These are phyloP conservation scores for Aureobasidium namibiae DNA, from an alignment of 2,329 filamentous ascomycete genomes.

Conservation along the genomic window DNA sequence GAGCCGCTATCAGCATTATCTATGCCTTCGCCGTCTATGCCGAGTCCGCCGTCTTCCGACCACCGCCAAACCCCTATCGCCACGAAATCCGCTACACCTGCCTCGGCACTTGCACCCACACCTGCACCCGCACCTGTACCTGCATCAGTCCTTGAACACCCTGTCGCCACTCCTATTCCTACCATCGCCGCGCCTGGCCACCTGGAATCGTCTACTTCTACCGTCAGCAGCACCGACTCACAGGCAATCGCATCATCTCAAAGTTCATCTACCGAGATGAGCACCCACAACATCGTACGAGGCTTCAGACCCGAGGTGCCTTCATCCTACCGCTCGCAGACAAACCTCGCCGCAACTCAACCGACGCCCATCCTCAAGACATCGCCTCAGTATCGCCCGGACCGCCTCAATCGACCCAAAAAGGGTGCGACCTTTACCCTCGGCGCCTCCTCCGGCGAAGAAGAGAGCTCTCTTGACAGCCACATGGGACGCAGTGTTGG, in stretches of 20 bases:
- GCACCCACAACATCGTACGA: conserved; percentile 65
- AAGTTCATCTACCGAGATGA: conserved; percentile 55
- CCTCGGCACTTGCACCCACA: conserved; percentile 20
- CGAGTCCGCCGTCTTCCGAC: background rate
- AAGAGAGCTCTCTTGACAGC: conserved; percentile 67
- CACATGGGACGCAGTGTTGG: conserved; percentile 49
- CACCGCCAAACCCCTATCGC: conserved; percentile 11
- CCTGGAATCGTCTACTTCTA: conserved; percentile 53
- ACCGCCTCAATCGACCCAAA: conserved; percentile 20
- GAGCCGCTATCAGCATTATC: conserved; percentile 44
- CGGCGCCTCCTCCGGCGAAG: conserved; percentile 72
- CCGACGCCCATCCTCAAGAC: conserved; percentile 55
- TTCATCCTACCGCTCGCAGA: conserved; percentile 58
- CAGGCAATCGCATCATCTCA: conserved; percentile 39
- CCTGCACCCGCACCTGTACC: background rate
- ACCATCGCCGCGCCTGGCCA: conserved; percentile 26
- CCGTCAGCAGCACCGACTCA: conserved; percentile 37
- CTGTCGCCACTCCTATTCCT: conserved; percentile 19
- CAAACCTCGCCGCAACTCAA: conserved; percentile 43
- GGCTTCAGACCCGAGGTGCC: conserved; percentile 75
- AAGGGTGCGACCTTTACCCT: conserved; percentile 66
- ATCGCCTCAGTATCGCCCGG: conserved; percentile 26
- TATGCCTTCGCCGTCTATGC: conserved; percentile 17
- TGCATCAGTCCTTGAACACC: background rate
- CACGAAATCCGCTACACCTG: conserved; percentile 11